Evolutionary conservation across 2,329 filamentous ascomycete genomes (phyloP).

Genomic region (Colletotrichum sp.): DNA sequence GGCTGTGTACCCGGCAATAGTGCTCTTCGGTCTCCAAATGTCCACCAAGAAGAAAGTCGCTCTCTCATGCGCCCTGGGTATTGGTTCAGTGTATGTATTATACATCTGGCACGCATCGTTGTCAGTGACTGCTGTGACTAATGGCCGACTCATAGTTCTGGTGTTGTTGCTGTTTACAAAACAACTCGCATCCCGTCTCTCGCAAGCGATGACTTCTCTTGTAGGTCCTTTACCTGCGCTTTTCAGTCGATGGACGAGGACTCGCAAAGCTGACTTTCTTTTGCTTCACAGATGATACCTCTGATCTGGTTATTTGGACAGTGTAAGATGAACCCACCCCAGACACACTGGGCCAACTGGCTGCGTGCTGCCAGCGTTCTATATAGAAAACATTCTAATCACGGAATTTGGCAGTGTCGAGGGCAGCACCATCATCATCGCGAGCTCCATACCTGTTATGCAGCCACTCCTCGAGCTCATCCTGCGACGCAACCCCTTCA

Average conservation of each 20-base stretch:
- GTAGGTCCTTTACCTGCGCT: background rate
- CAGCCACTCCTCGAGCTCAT: constrained; percentile 29
- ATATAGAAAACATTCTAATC: background rate
- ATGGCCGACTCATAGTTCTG: constrained; percentile 17
- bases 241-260: background rate
- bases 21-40: constrained; percentile 41
- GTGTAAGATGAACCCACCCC: constrained; percentile 31
- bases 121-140: background rate
- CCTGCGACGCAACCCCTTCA: background rate
- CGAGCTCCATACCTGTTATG: constrained; percentile 37
- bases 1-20: constrained; percentile 43
- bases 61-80: constrained; percentile 39
- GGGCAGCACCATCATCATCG: constrained; percentile 38
- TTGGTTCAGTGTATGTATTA: constrained; percentile 38
- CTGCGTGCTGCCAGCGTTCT: background rate
- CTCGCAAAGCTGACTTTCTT: background rate
- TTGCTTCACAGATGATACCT: constrained; percentile 34
- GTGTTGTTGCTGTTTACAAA: constrained; percentile 35
- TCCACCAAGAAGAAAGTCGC: constrained; percentile 44
- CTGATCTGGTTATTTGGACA: constrained; percentile 50
- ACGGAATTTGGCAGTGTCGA: constrained; percentile 28
- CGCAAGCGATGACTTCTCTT: constrained; percentile 26
- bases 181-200: constrained; percentile 37
- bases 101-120: background rate
- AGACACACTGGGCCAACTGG: background rate